Evolutionary conservation across 2,329 filamentous ascomycete genomes (phyloP), one percentile per base, ranked within the genome.

Genomic region (Emydomyces testavorans): DNA sequence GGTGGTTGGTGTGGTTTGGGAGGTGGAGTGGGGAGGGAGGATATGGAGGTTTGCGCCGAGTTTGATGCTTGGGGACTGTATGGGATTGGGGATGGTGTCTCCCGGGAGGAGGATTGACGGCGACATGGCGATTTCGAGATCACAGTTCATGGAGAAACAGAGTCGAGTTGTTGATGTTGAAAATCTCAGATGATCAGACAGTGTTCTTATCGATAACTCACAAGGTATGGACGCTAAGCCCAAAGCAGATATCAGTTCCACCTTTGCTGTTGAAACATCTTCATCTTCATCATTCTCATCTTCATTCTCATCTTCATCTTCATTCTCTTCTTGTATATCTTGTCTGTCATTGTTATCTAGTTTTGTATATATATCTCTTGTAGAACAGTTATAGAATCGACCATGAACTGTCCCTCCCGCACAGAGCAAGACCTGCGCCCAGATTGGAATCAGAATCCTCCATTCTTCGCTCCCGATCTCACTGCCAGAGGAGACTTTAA

Each of bases 21-120:
- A 79, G 76, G 53, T 85, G 74, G 48, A 80, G 85, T 48, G 18
- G 20, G 24, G 83, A 36, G 85, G 85, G 51, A 87, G 79, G 64
- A 93, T 81, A 52, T 83, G 83, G 49, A 95, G 74, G 48, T 89
- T 89, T 13, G 87, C 85, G 23, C 89, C 89, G 21, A 95, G 75
- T 48, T 85, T 85, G 53, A 94, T 50, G 21, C 36, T 16, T 4
- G 73, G 73, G 50, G 73, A 74, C 18, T 29, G 34, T 16, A 47
- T 26, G 2, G 86, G 85, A 31, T 94, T 74, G 29, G 76, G 67
- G 21, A 76, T 72, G 1, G 76, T 64, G 57, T 95, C 88, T 55
- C 92, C 89, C 0, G 92, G 92, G 5, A 96, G 77, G 52, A 95
- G 77, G 53, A 90, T 68, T n/a, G 72, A 67, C 23, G 78, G 71